Evolutionary conservation across 768 basidiomycete genomes (phyloP).

Genomic region (Strobilomyces dryophilus): DNA sequence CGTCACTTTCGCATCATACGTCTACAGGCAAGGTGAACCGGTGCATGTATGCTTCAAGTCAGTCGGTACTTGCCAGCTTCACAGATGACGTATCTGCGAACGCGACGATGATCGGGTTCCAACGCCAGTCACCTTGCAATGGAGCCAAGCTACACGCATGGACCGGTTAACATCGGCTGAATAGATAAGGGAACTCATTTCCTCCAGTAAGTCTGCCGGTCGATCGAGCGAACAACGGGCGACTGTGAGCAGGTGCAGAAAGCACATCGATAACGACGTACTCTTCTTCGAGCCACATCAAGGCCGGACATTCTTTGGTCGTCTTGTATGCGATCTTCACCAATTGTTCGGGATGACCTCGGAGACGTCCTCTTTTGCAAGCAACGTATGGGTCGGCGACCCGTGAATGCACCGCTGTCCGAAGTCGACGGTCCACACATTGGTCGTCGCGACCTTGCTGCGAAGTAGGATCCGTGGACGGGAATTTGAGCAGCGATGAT

Average conservation of each 20-base stretch:
- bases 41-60: too few relatives aligned
- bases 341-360: slow-evolving; percentile 46
- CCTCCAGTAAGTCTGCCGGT: slow-evolving; percentile 74
- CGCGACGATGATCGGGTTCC: too few relatives aligned
- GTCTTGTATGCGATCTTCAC: slow-evolving; percentile 69
- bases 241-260: neutral
- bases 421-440: slow-evolving; percentile 61
- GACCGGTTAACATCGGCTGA: slow-evolving; percentile 92
- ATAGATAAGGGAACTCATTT: slow-evolving; percentile 81
- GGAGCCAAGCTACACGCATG: slow-evolving; percentile 79
- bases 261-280: slow-evolving; percentile 22
- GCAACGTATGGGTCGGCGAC: slow-evolving; percentile 41
- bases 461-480: slow-evolving; percentile 30
- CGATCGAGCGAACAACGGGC: neutral
- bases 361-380: slow-evolving; percentile 35
- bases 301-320: slow-evolving; percentile 65
- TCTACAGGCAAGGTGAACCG: too few relatives aligned
- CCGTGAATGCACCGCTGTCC: slow-evolving; percentile 42
- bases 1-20: too few relatives aligned
- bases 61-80: too few relatives aligned
- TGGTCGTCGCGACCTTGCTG: slow-evolving; percentile 43
- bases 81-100: too few relatives aligned
- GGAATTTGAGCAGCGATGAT: slow-evolving; percentile 12
- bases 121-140: slow-evolving; percentile 82
- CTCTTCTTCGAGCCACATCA: slow-evolving; percentile 88